Conservation (phyloP, 257 asterid species). For the Gynochthodes officinalis region DNA sequence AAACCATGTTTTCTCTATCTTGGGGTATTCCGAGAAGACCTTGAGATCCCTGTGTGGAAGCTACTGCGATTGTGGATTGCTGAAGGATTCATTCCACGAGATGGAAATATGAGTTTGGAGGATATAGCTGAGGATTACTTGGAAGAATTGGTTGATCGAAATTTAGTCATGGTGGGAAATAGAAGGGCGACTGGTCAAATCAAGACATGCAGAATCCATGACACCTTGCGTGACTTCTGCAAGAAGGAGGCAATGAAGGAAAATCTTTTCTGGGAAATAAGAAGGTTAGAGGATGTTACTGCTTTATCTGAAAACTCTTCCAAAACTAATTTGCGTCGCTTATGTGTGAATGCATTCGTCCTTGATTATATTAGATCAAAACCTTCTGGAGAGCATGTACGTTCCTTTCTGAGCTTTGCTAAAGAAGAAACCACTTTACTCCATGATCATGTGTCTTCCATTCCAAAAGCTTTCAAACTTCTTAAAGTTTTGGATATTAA, state of each 20-base stretch:
- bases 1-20: constrained; percentile 31
- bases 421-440: constrained; percentile 17
- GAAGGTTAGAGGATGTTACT: neutral
- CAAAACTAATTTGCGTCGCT: neutral
- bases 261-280: constrained; percentile 17
- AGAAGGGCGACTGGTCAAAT: constrained; percentile 22
- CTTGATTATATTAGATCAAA: neutral
- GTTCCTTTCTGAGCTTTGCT: constrained; percentile 21
- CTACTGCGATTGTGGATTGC: constrained; percentile 28
- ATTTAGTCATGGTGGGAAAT: constrained; percentile 18
- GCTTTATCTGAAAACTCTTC: neutral
- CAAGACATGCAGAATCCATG: constrained; percentile 24
- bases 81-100: constrained; percentile 23
- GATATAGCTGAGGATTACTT: constrained; percentile 23
- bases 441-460: neutral
- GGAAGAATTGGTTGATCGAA: constrained; percentile 20
- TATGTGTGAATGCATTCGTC: constrained; percentile 12
- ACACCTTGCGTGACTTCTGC: constrained; percentile 20
- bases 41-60: constrained; percentile 25
- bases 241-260: constrained; percentile 18
- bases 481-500: constrained; percentile 39
- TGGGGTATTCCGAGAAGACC: constrained; percentile 26
- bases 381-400: constrained; percentile 6
- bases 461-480: constrained; percentile 33
- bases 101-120: constrained; percentile 12